A percentile compares a stretch with the other conserved stretches of the same genome.
These are phyloP conservation scores for Silene coronaria DNA, from an alignment of 179 eudicot genomes.

Conservation along the genomic window DNA sequence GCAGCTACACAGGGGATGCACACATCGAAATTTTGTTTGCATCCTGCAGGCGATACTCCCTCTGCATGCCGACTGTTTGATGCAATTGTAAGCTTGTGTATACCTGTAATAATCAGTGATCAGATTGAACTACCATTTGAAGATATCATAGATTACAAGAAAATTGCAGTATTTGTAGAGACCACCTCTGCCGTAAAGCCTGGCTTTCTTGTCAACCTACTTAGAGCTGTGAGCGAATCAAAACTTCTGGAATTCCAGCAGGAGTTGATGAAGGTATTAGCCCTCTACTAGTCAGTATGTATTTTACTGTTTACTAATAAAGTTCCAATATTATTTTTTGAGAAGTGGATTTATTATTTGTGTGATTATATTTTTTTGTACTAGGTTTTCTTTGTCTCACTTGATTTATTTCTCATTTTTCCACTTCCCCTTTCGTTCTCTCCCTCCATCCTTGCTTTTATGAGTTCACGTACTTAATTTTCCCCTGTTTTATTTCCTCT, in stretches of 20 bases:
- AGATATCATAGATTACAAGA: conserved; percentile 74
- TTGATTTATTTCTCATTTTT: not conserved
- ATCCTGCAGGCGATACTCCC: conserved; percentile 95
- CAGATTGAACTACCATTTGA: conserved; percentile 85
- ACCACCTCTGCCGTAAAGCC: conserved; percentile 56
- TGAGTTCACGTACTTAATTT: not conserved
- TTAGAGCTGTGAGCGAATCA: conserved; percentile 42
- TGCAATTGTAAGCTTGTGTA: conserved; percentile 87
- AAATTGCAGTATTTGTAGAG: conserved; percentile 74
- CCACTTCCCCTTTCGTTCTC: not conserved
- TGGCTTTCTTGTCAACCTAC: conserved; percentile 51
- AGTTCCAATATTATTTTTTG: not conserved
- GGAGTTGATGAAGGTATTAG: conserved; percentile 64
- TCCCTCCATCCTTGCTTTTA: too few species aligned
- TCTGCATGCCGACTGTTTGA: conserved; percentile 89
- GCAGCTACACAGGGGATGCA: conserved; percentile 89
- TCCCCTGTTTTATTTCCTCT: not conserved
- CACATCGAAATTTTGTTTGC: conserved; percentile 79
- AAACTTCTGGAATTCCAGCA: conserved; percentile 60
- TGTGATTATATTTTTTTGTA: not conserved
- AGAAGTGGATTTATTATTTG: not conserved
- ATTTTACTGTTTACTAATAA: not conserved
- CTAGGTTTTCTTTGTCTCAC: not conserved
- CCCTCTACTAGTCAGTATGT: not conserved
- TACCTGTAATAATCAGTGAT: conserved; percentile 80